phyloP scores from a whole-genome alignment of 768 basidiomycete species.

The Tubosaeta brunneosetosa region DNA sequence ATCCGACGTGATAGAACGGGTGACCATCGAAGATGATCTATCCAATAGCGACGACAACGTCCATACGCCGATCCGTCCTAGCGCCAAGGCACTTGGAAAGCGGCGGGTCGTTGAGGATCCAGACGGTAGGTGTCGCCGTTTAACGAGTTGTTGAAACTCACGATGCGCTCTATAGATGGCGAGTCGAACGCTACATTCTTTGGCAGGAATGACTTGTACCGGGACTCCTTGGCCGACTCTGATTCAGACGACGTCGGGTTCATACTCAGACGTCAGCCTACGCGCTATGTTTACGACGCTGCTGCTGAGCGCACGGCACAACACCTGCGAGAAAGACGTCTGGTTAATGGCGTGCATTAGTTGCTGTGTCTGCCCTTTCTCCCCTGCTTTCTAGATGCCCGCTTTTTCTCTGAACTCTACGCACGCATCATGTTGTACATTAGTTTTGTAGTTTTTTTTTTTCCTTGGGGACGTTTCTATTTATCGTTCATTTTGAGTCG shows the following conservation, averaged over 20 bases:
- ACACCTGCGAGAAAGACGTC: constrained; percentile 44
- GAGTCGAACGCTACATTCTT: constrained; percentile 57
- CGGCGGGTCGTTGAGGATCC: constrained; percentile 53
- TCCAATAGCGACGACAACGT: constrained; percentile 29
- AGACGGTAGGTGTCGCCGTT: constrained; percentile 34
- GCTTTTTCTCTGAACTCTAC: constrained; percentile 5
- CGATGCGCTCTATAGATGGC: constrained; percentile 27
- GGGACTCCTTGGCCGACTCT: constrained; percentile 38
- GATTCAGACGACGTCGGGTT: constrained; percentile 45
- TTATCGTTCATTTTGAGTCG: constrained; percentile 13
- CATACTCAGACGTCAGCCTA: constrained; percentile 41
- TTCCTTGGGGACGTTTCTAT: constrained; percentile 16
- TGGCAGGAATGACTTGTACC: constrained; percentile 33
- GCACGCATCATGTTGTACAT: constrained; percentile 23
- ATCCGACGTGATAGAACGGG: constrained; percentile 25
- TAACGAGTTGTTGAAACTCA: neutral
- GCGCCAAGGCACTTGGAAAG: constrained; percentile 88
- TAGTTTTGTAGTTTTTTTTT: constrained; percentile 18
- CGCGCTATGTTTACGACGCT: constrained; percentile 87
- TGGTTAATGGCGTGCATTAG: constrained; percentile 48
- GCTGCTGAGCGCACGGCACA: constrained; percentile 75
- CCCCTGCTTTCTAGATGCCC: constrained; percentile 2
- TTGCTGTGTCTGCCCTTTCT: neutral
- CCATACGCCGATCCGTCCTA: constrained; percentile 53
- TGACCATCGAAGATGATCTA: constrained; percentile 23